A percentile compares a stretch with the other conserved stretches of the same genome.
Evolutionary conservation across 352 stramenopile species (phyloP).

Genomic region (Phytophthora chlamydospora): DNA sequence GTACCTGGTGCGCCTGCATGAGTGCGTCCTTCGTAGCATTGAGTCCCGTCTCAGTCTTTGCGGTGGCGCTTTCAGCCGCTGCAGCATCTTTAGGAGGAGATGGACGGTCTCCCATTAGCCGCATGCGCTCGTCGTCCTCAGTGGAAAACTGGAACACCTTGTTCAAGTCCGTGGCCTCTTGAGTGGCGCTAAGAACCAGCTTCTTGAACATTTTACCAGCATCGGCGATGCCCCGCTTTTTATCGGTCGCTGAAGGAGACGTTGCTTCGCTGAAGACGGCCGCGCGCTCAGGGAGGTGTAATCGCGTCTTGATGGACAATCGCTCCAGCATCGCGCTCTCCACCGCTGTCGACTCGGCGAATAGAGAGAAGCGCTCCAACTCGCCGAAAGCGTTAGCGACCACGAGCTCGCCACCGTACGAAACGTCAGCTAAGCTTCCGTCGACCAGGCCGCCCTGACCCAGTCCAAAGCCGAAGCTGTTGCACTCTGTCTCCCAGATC

Average conservation of each 20-base stretch:
- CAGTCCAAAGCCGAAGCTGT: conserved; percentile 32
- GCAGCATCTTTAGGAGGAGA: conserved; percentile 22
- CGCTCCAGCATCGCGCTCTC: conserved; percentile 69
- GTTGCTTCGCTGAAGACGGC: conserved; percentile 34
- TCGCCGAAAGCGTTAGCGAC: conserved; percentile 70
- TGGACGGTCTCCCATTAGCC: conserved; percentile 61
- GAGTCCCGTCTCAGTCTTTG: conserved; percentile 40
- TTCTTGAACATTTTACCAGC: conserved; percentile 77
- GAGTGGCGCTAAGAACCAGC: conserved; percentile 65
- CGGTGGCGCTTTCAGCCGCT: conserved; percentile 15
- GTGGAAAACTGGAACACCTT: conserved; percentile 79
- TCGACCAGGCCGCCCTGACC: conserved; percentile 50
- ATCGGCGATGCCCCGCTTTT: conserved; percentile 64
- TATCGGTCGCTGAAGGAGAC: conserved; percentile 33
- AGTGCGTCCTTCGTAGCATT: conserved; percentile 66
- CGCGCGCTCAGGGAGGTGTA: conserved; percentile 46
- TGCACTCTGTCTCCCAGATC: conserved; percentile 56
- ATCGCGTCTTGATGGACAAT: conserved; percentile 52
- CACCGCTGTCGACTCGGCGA: conserved; percentile 53
- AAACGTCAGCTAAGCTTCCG: conserved; percentile 48
- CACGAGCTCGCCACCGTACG: conserved; percentile 60
- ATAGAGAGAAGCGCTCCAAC: conserved; percentile 67
- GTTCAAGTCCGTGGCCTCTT: conserved; percentile 70
- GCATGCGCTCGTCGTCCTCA: conserved; percentile 58
- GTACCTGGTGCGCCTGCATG: conserved; percentile 73